Percentiles rank a stretch among this genome's conserved stretches.
phyloP scores from a whole-genome alignment of 225 moss, liverwort and hornwort genomes.

The Physcomitrium patens region DNA sequence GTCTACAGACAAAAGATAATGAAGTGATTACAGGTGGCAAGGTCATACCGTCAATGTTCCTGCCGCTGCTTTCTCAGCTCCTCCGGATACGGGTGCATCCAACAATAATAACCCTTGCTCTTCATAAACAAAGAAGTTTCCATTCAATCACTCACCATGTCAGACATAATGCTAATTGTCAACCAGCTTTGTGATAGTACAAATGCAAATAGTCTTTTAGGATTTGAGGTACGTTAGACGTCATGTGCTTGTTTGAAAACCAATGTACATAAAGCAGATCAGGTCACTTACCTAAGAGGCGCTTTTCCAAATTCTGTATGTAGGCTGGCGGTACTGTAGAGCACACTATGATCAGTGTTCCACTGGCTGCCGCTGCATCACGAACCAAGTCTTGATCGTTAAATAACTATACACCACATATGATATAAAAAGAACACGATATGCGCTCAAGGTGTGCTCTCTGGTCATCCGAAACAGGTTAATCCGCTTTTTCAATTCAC shows the following conservation, averaged over 20 bases:
- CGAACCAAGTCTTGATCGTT: constrained; percentile 16
- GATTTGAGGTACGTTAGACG: not conserved
- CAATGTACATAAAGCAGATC: constrained; percentile 6
- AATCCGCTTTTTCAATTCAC: not conserved
- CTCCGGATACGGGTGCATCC: constrained; percentile 75
- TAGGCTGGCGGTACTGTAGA: constrained; percentile 62
- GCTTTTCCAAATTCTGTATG: constrained; percentile 49
- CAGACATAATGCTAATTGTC: not conserved
- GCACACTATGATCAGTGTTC: constrained; percentile 54
- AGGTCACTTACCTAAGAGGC: constrained; percentile 42
- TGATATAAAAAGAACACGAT: not conserved
- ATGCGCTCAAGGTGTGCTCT: not conserved
- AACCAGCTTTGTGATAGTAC: not conserved
- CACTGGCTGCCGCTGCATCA: constrained; percentile 46
- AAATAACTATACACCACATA: not conserved
- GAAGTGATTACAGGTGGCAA: constrained; percentile 10
- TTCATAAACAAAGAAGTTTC: constrained; percentile 30
- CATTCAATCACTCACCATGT: constrained; percentile 9
- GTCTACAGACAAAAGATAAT: not conserved
- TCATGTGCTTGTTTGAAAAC: constrained; percentile 20
- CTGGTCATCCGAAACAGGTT: not conserved
- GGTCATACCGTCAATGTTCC: constrained; percentile 59
- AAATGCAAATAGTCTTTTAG: not conserved
- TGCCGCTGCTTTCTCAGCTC: constrained; percentile 52
- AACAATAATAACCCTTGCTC: constrained; percentile 49